Evolutionary conservation across 495 filamentous ascomycete species (phyloP), one percentile per base, ranked within the genome.

Genomic region (Xylaria palmicola): DNA sequence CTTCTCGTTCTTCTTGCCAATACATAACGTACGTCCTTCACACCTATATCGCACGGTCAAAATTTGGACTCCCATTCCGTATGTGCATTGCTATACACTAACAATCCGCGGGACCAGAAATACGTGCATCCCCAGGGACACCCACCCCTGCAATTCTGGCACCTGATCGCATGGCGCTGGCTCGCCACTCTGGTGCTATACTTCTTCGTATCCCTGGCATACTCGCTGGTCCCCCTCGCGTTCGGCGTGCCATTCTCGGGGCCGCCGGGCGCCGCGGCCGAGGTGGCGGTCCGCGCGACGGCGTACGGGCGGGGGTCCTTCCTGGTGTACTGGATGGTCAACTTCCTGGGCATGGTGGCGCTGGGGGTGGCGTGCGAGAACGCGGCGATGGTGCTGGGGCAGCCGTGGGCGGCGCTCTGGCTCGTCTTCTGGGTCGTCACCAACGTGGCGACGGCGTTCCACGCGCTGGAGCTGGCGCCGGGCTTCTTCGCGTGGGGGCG

Each of bases 371-470:
- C 87, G 0, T 88, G 85, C 60, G 87, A 90, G 76, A 91, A 90
- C 63, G 86, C 88, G 66, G 85, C 82, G 0, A 90, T 90, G 86
- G 63, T 89, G 13, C 67, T 89, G 3, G 87, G 88, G 0, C 75
- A 81, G 56, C 87, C 86, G 0, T 91, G 84, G 83, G 88, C 84
- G 9, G 80, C 85, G 1, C 73, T 89, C 15, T 90, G 88, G 81
- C 69, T 91, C 3, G 88, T 91, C 59, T 90, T 90, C 67, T 90
- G 87, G 88, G 85, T 90, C 27, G 88, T 90, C 52, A 86, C 83
- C 3, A 90, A 90, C 67, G 86, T 90, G 3, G 70, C 80, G 0
- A 88, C 85, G 0, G 77, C 78, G 0, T 90, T 91, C 70, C 88
- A 90, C 73, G 65, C 78, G 1, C 65, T 90, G 26, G 81, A 81